phyloP scores from a whole-genome alignment of 495 filamentous ascomycete species.

The Talaromyces liani region DNA sequence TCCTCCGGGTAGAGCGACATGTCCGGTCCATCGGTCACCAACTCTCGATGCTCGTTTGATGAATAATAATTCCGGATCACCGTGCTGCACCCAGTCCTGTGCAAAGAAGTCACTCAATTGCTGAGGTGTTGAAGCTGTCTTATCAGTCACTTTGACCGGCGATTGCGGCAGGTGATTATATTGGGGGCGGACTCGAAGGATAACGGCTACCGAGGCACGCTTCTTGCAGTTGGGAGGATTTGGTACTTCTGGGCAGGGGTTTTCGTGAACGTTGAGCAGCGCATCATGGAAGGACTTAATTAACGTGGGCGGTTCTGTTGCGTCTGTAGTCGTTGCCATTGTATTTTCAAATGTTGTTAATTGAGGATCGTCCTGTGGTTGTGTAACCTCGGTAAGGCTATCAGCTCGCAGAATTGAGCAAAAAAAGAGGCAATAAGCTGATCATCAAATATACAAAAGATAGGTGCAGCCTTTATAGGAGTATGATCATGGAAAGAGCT shows the following conservation, averaged over 20 bases:
- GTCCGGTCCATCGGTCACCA: conserved; percentile 70
- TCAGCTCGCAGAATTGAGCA: neutral
- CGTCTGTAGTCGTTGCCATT: neutral
- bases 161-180: conserved; percentile 47
- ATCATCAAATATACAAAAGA: neutral
- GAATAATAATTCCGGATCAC: conserved; percentile 69
- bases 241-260: conserved; percentile 55
- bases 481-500: neutral
- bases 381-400: neutral
- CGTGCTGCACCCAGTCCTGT: conserved; percentile 63
- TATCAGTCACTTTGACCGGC: conserved; percentile 19
- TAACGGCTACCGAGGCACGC: conserved; percentile 65
- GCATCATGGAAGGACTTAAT: conserved; percentile 34
- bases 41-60: conserved; percentile 67
- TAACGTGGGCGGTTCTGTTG: neutral
- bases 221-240: conserved; percentile 56
- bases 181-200: conserved; percentile 59
- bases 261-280: conserved; percentile 40
- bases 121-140: conserved; percentile 26
- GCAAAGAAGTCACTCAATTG: conserved; percentile 56
- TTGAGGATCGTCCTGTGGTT: neutral
- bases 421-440: neutral
- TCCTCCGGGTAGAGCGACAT: conserved; percentile 70
- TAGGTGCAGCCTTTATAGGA: neutral
- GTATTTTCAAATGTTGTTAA: too few relatives aligned